A percentile compares a stretch with the other conserved stretches of the same genome.
phyloP scores from a whole-genome alignment of 2,329 filamentous ascomycete species.

The Fusarium robinianum region DNA sequence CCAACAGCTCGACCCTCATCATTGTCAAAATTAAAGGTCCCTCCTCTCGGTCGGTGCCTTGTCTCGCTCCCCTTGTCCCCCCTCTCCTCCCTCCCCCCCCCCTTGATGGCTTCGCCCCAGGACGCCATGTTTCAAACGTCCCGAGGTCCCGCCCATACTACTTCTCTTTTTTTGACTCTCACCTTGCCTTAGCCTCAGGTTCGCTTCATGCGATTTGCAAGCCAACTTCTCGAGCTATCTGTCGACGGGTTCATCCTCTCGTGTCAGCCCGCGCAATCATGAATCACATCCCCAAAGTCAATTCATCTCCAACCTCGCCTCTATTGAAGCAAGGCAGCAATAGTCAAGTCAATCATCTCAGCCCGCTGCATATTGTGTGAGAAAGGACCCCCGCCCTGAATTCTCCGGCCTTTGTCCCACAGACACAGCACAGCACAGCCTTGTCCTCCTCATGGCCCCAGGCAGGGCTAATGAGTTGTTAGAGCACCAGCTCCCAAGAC shows the following conservation, averaged over 20 bases:
- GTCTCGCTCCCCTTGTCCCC: too few species aligned
- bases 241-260: background rate
- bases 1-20: too few species aligned
- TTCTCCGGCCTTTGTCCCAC: conserved; percentile 15
- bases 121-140: conserved; percentile 23
- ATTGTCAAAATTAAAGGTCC: too few species aligned
- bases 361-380: too few species aligned
- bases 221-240: conserved; percentile 8
- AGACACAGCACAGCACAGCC: background rate
- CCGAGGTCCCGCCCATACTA: conserved; percentile 9
- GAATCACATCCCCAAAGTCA: conserved; percentile 5
- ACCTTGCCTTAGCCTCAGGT: conserved; percentile 24
- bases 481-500: background rate
- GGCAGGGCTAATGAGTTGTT: background rate
- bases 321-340: too few species aligned
- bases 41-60: too few species aligned
- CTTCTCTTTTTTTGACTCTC: conserved; percentile 8
- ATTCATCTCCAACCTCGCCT: conserved; percentile 2
- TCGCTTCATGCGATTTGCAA: conserved; percentile 8
- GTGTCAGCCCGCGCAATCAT: too few species aligned
- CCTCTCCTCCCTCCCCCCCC: background rate
- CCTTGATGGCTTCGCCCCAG: conserved; percentile 11
- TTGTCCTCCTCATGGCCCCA: background rate
- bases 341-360: too few species aligned
- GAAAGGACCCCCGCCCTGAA: conserved; percentile 21